Percentiles rank a stretch among this genome's conserved stretches.
Evolutionary conservation across 2,329 filamentous ascomycete species (phyloP).

Genomic region (Aspergillus niger): DNA sequence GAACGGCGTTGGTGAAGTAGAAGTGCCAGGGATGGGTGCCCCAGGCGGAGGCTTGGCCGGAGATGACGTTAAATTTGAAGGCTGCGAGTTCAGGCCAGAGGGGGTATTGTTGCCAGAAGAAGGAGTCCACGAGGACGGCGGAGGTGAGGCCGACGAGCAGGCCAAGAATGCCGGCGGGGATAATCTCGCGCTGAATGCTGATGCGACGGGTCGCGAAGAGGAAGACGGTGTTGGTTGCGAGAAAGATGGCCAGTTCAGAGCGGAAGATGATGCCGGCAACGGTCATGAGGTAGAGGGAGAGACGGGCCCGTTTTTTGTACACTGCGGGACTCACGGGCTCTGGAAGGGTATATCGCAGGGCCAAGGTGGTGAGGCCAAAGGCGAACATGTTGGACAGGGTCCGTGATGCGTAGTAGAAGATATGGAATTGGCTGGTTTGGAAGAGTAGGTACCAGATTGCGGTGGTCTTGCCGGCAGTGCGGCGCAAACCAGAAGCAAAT

Average conservation of each 20-base stretch:
- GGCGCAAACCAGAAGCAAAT: conserved; percentile 65
- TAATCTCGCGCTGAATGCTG: conserved; percentile 55
- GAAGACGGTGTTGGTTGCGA: conserved; percentile 67
- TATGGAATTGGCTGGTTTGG: conserved; percentile 83
- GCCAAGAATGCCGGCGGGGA: conserved; percentile 67
- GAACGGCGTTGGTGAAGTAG: conserved; percentile 81
- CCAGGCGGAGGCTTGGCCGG: conserved; percentile 83
- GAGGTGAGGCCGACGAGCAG: conserved; percentile 66
- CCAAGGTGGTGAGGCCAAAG: conserved; percentile 64
- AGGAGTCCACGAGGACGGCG: conserved; percentile 80
- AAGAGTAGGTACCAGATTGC: conserved; percentile 79
- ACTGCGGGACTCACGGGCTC: conserved; percentile 30
- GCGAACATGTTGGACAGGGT: conserved; percentile 97
- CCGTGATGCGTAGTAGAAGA: conserved; percentile 88
- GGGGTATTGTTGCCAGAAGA: conserved; percentile 80
- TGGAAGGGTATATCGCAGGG: conserved; percentile 53
- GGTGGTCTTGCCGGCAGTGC: conserved; percentile 67
- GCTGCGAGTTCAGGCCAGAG: conserved; percentile 89
- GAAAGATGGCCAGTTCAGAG: conserved; percentile 81
- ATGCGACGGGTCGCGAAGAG: conserved; percentile 61
- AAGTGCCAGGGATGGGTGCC: conserved; percentile 82
- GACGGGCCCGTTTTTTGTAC: conserved; percentile 55
- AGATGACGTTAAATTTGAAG: conserved; percentile 88
- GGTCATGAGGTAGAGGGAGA: conserved; percentile 74
- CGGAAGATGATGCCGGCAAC: conserved; percentile 83